These are phyloP conservation scores for Stagonosporopsis rhizophila DNA, from an alignment of 2,329 filamentous ascomycete species.

Conservation along the genomic window DNA sequence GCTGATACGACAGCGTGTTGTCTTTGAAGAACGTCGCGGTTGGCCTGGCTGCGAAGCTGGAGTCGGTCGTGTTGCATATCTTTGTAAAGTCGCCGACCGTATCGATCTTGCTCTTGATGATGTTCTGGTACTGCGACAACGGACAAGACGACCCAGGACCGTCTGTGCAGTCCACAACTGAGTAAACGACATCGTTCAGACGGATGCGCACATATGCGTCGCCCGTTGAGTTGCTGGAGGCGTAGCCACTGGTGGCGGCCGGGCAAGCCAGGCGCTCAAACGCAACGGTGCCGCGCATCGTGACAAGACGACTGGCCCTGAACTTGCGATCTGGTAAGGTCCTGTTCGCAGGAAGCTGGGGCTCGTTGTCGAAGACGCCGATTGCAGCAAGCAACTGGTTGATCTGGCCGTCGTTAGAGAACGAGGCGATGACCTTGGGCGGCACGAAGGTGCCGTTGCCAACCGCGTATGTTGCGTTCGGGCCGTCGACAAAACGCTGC, in stretches of 20 bases:
- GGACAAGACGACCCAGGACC: constrained; percentile 58
- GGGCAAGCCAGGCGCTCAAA: constrained; percentile 68
- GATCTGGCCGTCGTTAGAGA: constrained; percentile 72
- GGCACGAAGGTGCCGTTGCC: constrained; percentile 59
- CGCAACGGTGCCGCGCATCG: constrained; percentile 70
- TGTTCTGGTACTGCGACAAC: constrained; percentile 39
- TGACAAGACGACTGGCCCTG: constrained; percentile 62
- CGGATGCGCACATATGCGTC: constrained; percentile 63
- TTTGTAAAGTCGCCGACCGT: constrained; percentile 59
- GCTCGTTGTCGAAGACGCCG: constrained; percentile 67
- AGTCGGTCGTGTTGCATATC: constrained; percentile 50
- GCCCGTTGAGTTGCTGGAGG: constrained; percentile 10
- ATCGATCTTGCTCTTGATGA: constrained; percentile 54
- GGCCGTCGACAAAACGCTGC: constrained; percentile 60
- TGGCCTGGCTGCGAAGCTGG: constrained; percentile 22
- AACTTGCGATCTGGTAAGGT: constrained; percentile 61
- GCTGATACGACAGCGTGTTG: constrained; percentile 31
- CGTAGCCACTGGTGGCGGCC: constrained; percentile 4
- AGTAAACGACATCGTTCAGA: constrained; percentile 70
- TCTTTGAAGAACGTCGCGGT: constrained; percentile 40
- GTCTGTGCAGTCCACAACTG: constrained; percentile 61
- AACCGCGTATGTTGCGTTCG: constrained; percentile 57
- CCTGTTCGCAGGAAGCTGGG: constrained; percentile 56
- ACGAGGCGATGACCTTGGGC: constrained; percentile 66
- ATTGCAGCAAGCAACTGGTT: constrained; percentile 66